A percentile compares a stretch with the other conserved stretches of the same genome.
phyloP scores from a whole-genome alignment of 2,329 filamentous ascomycete species.

The Exophiala phaeomuriformis region DNA sequence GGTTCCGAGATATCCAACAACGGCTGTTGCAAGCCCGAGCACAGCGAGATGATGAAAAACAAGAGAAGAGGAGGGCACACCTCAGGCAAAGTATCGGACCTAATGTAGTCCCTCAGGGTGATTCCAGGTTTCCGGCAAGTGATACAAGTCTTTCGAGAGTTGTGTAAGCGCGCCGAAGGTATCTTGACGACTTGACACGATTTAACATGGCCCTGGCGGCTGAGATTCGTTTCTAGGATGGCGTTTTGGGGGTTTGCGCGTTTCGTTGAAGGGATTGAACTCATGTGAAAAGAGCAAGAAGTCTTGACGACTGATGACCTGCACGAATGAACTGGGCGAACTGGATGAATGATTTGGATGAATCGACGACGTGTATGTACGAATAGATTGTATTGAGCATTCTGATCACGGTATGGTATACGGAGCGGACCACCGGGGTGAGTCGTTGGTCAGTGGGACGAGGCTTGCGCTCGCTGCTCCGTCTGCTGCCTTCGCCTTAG shows the following conservation, averaged over 20 bases:
- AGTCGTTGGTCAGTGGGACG: neutral
- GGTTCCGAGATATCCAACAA: slow-evolving; percentile 44
- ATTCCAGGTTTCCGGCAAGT: slow-evolving; percentile 30
- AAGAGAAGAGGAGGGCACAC: slow-evolving; percentile 47
- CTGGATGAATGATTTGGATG: slow-evolving; percentile 19
- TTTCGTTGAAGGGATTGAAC: neutral
- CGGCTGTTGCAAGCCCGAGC: slow-evolving; percentile 40
- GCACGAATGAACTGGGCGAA: neutral
- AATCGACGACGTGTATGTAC: slow-evolving; percentile 21
- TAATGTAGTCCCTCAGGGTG: slow-evolving; percentile 32
- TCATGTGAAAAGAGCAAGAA: neutral
- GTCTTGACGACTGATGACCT: slow-evolving; percentile 18
- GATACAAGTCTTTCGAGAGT: slow-evolving; percentile 12
- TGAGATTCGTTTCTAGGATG: slow-evolving; percentile 4
- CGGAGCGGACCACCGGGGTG: neutral
- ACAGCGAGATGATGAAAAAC: slow-evolving; percentile 39
- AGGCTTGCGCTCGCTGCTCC: slow-evolving; percentile 1
- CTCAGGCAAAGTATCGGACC: slow-evolving; percentile 50
- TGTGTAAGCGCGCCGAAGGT: neutral
- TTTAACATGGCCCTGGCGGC: slow-evolving; percentile 15
- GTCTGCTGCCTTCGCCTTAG: slow-evolving; percentile 27
- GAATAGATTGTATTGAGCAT: slow-evolving; percentile 5
- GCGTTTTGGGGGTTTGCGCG: slow-evolving; percentile 4
- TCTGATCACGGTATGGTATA: neutral
- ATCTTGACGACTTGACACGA: slow-evolving; percentile 5